Percentiles rank a stretch among this genome's conserved stretches.
Evolutionary conservation across 768 basidiomycete species (phyloP).

Genomic region (Suillus plorans): DNA sequence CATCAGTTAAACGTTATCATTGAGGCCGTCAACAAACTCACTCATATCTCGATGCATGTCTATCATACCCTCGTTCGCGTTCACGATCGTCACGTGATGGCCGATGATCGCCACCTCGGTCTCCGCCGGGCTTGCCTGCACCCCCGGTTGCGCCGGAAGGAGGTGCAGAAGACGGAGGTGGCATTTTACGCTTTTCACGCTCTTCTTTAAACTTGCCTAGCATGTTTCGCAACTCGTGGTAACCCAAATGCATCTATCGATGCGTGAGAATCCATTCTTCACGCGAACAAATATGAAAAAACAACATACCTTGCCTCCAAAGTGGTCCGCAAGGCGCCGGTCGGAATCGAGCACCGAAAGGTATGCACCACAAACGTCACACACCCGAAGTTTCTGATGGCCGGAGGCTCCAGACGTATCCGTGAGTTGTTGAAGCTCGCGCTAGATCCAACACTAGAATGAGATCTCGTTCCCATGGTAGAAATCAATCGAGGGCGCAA

Average conservation of each 20-base stretch:
- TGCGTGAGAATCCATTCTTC: slow-evolving; percentile 30
- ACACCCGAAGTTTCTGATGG: slow-evolving; percentile 99
- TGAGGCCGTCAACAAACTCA: slow-evolving; percentile 37
- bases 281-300: slow-evolving; percentile 11
- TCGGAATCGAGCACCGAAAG: slow-evolving; percentile 97
- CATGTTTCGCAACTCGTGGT: slow-evolving; percentile 97
- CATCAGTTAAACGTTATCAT: slow-evolving; percentile 21
- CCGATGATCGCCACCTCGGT: slow-evolving; percentile 54
- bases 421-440: slow-evolving; percentile 92
- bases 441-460: slow-evolving; percentile 40
- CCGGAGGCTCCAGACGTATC: slow-evolving; percentile 98
- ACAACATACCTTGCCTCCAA: slow-evolving; percentile 91
- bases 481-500: slow-evolving; percentile 10
- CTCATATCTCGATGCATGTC: slow-evolving; percentile 72
- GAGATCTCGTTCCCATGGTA: slow-evolving; percentile 11
- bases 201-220: slow-evolving; percentile 88
- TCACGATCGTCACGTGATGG: slow-evolving; percentile 63
- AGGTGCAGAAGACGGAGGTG: slow-evolving; percentile 42
- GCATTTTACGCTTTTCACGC: slow-evolving; percentile 75
- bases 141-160: slow-evolving; percentile 37
- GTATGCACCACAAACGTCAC: slow-evolving; percentile 99
- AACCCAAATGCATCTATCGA: slow-evolving; percentile 94
- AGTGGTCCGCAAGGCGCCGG: slow-evolving; percentile 97
- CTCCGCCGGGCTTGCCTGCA: slow-evolving; percentile 41
- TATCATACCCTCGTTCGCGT: slow-evolving; percentile 67